A percentile compares a stretch with the other conserved stretches of the same genome.
These are phyloP conservation scores for Apium graveolens DNA, from an alignment of 129 eudicot species.

Conservation along the genomic window DNA sequence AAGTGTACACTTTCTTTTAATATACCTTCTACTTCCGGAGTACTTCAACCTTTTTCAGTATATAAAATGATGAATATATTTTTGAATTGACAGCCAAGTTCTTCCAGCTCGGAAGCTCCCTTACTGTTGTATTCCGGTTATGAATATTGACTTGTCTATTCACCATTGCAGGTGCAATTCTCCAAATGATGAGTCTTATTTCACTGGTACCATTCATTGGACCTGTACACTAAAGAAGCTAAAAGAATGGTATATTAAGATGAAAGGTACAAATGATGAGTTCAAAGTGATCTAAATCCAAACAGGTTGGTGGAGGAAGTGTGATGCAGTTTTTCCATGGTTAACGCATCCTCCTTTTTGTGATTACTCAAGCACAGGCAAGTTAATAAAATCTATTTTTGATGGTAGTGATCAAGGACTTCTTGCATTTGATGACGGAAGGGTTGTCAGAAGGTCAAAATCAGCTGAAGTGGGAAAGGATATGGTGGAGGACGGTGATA, in stretches of 20 bases:
- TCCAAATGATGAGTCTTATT: background rate
- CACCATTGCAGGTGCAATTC: background rate
- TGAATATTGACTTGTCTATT: background rate
- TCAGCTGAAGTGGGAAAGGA: background rate
- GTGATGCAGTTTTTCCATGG: background rate
- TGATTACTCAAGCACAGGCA: background rate
- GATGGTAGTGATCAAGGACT: background rate
- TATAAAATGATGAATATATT: no score
- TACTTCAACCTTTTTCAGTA: no score
- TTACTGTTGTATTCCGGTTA: no score
- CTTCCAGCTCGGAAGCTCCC: background rate
- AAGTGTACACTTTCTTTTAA: no score
- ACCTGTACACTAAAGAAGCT: background rate
- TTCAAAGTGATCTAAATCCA: background rate
- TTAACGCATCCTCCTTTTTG: background rate
- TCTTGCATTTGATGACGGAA: slow-evolving; percentile 2
- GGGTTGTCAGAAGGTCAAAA: background rate
- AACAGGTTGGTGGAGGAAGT: background rate
- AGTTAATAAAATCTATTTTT: background rate
- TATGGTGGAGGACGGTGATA: background rate
- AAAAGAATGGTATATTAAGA: background rate
- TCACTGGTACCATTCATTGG: background rate
- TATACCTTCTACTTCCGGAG: no score
- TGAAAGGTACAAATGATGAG: background rate
- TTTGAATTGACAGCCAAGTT: background rate